phyloP scores from a whole-genome alignment of 805 yeast genomes.

The Cyberlindnera maclurae region DNA sequence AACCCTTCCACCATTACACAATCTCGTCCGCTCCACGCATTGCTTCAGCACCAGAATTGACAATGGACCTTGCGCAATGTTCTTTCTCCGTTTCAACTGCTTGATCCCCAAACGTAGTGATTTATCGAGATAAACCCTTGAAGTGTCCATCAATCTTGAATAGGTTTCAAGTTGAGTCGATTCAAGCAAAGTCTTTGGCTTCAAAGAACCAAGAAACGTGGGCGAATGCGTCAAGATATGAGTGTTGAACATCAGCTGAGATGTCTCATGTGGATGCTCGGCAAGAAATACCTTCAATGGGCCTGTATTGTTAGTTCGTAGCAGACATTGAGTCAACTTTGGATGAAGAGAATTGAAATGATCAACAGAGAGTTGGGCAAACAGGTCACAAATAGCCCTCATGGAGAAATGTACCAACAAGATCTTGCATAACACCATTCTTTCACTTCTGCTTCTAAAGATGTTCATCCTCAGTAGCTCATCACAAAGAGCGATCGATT shows the following conservation, averaged over 20 bases:
- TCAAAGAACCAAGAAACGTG: not conserved
- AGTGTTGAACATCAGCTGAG: not conserved
- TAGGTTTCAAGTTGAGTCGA: slow-evolving; percentile 4
- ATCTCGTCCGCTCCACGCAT: slow-evolving; percentile 3
- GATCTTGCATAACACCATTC: slow-evolving; percentile 2
- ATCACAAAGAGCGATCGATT: not conserved
- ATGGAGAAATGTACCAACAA: slow-evolving; percentile 2
- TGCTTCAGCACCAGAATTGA: slow-evolving; percentile 6
- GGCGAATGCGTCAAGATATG: not conserved
- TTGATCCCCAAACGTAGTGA: slow-evolving; percentile 3
- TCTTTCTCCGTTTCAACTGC: slow-evolving; percentile 1
- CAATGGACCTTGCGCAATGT: slow-evolving; percentile 3
- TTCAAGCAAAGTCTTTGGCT: not conserved
- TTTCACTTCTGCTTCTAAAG: slow-evolving; percentile 3
- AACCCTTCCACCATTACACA: slow-evolving; percentile 2
- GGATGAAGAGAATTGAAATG: slow-evolving; percentile 8
- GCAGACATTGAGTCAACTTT: slow-evolving; percentile 2
- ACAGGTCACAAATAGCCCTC: slow-evolving; percentile 4
- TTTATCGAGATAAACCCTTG: slow-evolving; percentile 3
- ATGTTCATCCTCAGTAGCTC: not conserved
- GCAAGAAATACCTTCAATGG: not conserved
- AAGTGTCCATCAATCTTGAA: slow-evolving; percentile 2
- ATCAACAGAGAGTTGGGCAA: not conserved
- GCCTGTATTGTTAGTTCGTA: not conserved
- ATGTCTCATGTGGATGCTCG: not conserved